Conservation (phyloP, 2,329 filamentous ascomycete genomes). For the Pseudopyricularia cyperi region DNA sequence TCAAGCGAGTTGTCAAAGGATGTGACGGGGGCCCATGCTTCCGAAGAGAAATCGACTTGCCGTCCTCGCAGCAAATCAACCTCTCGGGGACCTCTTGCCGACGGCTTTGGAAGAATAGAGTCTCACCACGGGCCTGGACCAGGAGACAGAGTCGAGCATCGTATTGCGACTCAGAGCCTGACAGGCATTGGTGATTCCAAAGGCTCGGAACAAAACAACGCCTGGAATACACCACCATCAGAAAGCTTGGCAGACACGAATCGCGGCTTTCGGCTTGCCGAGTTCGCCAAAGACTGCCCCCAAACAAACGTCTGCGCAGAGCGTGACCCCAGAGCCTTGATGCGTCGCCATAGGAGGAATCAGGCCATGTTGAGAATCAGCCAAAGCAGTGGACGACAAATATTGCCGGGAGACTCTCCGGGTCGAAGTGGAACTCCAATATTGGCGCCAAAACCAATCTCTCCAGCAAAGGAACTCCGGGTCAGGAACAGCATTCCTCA, state of each 20-base stretch:
- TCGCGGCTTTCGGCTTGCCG: neutral
- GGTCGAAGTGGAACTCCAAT: conserved; percentile 16
- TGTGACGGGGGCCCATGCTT: neutral
- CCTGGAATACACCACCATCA: neutral
- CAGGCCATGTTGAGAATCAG: conserved; percentile 2
- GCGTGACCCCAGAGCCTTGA: neutral
- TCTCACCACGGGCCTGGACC: neutral
- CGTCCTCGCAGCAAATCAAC: neutral
- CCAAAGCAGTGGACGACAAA: neutral
- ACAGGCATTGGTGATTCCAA: neutral
- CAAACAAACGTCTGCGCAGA: neutral
- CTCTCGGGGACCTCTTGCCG: neutral
- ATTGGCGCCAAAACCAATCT: conserved; percentile 34
- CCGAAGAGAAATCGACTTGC: neutral
- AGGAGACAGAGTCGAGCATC: neutral
- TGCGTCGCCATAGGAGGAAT: conserved; percentile 2
- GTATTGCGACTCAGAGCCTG: neutral
- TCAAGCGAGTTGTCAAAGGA: neutral
- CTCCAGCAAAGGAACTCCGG: conserved; percentile 27
- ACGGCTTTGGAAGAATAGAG: neutral
- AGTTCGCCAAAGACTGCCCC: neutral
- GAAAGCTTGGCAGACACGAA: neutral
- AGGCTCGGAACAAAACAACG: neutral
- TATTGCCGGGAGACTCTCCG: neutral
- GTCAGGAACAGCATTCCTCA: conserved; percentile 36